Base-by-base conservation (phyloP, 345 rosid genomes). In the Tarenaya hassleriana region DNA sequence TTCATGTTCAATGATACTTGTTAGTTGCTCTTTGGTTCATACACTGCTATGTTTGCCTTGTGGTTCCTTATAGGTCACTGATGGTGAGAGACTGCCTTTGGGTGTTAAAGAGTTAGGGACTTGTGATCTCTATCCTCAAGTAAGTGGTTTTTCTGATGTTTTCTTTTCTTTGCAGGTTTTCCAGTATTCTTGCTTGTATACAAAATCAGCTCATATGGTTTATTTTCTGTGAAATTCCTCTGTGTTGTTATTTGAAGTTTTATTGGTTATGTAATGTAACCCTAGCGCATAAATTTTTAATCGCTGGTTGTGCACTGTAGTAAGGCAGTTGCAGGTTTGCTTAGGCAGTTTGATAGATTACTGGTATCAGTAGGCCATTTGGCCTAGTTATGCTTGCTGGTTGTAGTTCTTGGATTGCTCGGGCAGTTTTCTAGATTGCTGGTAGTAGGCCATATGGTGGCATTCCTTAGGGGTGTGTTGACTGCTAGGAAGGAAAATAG, bases 91-190 rank as follows among this genome's bases (percentile, higher is more conserved):
- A 69, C 72, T 91, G 67, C 95, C 98, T 21, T 73, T 87, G 76
- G 87, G 95, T 68, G 88, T 91, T 47, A 91, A 91, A 80, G 98
- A 91, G 75, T 60, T 91, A 78, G 98, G 98, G 49, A 91, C 87
- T 34, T 84, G 96, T 62, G 98, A 91, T 75, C 95, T 91, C 63
- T 91, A 91, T 66, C 98, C 98, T 41, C 98, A 91, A 69, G 98
- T 89, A 68, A 80, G 80, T 75, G 48, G 37, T 58, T 24, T 24
- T 24, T 24, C 29, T 24, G 5, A 2, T 24, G 3, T 24, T 24
- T 24, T 24, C 29, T 24, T 24, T 24, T 24, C 29, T 24, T 24
- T 24, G 29, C 5, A 24, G 29, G 29, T 24, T 24, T 2, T 33
- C 12, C 42, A 12, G 34, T 57, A 50, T 72, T 31, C 50, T 50